Base-by-base conservation (phyloP, 179 eudicot genomes). In the Heliamphora ciliata region DNA sequence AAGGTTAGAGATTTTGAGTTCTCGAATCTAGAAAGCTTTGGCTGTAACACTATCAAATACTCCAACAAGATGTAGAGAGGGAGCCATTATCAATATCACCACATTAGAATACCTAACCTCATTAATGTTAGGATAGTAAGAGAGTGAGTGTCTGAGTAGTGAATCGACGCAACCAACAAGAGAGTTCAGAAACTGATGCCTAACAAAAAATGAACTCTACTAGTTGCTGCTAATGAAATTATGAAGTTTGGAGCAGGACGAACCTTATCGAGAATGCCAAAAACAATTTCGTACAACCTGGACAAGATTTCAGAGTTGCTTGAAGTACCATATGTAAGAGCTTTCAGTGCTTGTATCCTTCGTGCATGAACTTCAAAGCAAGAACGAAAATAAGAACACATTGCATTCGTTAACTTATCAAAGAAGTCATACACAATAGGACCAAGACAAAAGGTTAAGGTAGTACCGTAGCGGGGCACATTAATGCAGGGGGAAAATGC, bases 311-410 rank as follows among this genome's bases (percentile, higher is more conserved):
- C 98, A 54, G 97, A 90, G 91, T 83, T 90, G 87, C 91, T 92
- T 78, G 99, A 90, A 85, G 98, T 92, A 83, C 97, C 94, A 88
- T 91, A 97, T 4, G 97, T 92, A 72, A 97, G 97, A 87, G 99
- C 99, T 93, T 97, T 97, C 88, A 97, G 83, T 46, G 99, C 99
- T 87, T 94, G 98, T 65, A 97, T 78, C 83, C 99, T 92, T 81
- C 98, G 91, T 4, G 99, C 90, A 90, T 97, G 99, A 90, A 97
- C 98, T 97, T 88, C 85, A 91, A 84, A 50, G 74, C 0, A 84
- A 65, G 65, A 79, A 78, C 7, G 18, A 60, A 64, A 54, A 70
- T 2, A 58, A 40, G 8, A 24, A n/a, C 47, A 14, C 52, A 63
- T 59, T 55, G 64, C 11, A 24, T n/a, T 13, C 54, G 7, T 55